Base-by-base conservation (phyloP, 2,329 filamentous ascomycete species). In the Nectriaceae sp. region DNA sequence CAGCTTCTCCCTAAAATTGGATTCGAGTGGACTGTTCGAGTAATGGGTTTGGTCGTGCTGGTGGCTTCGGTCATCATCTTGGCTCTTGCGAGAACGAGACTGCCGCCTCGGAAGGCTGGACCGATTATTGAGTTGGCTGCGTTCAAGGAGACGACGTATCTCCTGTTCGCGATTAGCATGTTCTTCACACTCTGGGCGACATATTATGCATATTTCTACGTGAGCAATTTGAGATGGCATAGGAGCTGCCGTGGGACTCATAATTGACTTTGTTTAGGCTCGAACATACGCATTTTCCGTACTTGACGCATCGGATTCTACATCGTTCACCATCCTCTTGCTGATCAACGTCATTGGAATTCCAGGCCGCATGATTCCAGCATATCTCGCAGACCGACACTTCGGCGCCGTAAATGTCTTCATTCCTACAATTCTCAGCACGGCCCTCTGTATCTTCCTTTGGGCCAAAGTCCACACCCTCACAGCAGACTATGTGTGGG, bases 21-120 rank as follows among this genome's bases (percentile, higher is more conserved):
- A 0, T 88, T 86, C 58, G 72, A 74, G 0, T 87, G 84, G 83
- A 84, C 85, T 0, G 75, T 85, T n/a, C 72, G 84, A 0, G 75
- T 78, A 0, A 74, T 86, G 52, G 84, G 79, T 0, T 77, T 88
- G 43, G 74, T 88, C 24, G 80, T 82, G 21, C 54, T 86, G 2
- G 74, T 68, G 0, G 70, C 60, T 0, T 67, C 73, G 0, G 57
- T 72, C 4, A 63, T 73, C 1, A 56, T 76, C 16, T 47, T 76
- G 10, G 5, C 47, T 3, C 70, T 78, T 26, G 67, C 77, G n/a
- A 73, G 70, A 49, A 73, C 78, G 18, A 70, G 78, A 8, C 58
- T 82, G 11, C 73, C 73, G 1, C 75, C 75, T 2, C 69, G 77
- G 19, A 75, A 72, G 45, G 67, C 68, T n/a, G 78, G 78, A 0